Base-by-base conservation (phyloP, 139 green algal species). In the Ettlia oleoabundans region DNA sequence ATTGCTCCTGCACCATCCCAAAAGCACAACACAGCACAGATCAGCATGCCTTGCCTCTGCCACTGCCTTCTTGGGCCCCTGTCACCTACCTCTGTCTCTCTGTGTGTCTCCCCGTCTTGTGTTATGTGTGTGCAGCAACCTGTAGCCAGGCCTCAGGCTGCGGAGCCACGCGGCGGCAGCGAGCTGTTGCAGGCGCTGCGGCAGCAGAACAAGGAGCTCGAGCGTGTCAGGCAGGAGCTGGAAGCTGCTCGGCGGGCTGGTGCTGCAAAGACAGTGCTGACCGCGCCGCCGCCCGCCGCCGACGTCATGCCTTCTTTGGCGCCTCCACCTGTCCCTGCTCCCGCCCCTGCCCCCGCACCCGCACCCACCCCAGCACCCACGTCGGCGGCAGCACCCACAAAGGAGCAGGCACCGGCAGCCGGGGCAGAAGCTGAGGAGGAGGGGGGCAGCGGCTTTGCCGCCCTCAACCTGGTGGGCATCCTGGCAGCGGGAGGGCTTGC, bases 391-490 rank as follows among this genome's bases (percentile, higher is more conserved):
- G 73, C 73, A 4, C 55, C 55, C 18, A 42, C 35, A 22, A 7
- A 4, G 41, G 33, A 47, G 55, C 8, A 15, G 9, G 73, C 18
- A 10, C 33, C 71, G 7, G 71, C 62, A 9, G 77, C 58, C 3
- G 35, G 4, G 47, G 77, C 37, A 0, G 79, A 68, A 42, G 70
- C 70, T 53, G 79, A 74, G 40, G 35, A 47, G 35, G 63, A 35
- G 40, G 53, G 52, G 9, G 81, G 68, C 75, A 69, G 68, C 81
- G 35, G 62, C 24, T 66, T 80, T 47, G 81, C 58, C 38, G 77
- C 58, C 9, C 65, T 83, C 22, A 88, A 88, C 69, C 35, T 88
- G 19, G 58, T 88, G n/a, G 84, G 84, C 42, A 83, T 88, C 64
- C 33, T 88, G 42, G 84, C 70, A 28, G 84, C 79, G 9, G 78